Percentiles rank a stretch among this genome's conserved stretches.
These are phyloP conservation scores for Brassica hybrid DNA, from an alignment of 441 rosid species.

Conservation along the genomic window DNA sequence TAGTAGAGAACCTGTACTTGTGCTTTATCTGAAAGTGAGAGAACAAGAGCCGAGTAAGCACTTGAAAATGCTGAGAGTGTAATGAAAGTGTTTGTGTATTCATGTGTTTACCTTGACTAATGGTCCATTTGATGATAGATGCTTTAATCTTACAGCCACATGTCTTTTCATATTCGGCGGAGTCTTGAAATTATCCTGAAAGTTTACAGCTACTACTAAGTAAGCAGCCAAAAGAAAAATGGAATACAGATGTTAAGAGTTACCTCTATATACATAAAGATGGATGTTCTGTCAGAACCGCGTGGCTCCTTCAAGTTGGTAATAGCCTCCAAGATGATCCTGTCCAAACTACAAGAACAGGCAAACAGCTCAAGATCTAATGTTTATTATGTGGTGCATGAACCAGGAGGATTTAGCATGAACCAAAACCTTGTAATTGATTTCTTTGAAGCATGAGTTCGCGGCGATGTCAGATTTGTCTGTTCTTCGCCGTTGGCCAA, in stretches of 20 bases:
- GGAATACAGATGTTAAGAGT: constrained; percentile 9
- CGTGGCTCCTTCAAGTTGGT: constrained; percentile 73
- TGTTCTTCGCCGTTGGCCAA: constrained; percentile 42
- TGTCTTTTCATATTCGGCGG: constrained; percentile 72
- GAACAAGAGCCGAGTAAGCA: constrained; percentile 31
- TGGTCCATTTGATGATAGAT: constrained; percentile 70
- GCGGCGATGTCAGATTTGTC: constrained; percentile 49
- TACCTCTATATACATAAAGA: constrained; percentile 81
- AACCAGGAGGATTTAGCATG: constrained; percentile 11
- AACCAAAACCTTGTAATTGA: constrained; percentile 61
- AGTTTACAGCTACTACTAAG: constrained; percentile 15
- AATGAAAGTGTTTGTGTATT: too few relatives aligned
- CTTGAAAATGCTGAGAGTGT: too few relatives aligned
- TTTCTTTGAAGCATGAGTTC: constrained; percentile 52
- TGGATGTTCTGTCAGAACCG: constrained; percentile 82
- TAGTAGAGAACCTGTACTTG: constrained; percentile 52
- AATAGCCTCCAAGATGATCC: constrained; percentile 75
- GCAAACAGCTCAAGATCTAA: constrained; percentile 13
- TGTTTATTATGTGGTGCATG: constrained; percentile 3
- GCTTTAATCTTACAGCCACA: constrained; percentile 72
- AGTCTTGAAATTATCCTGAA: constrained; percentile 66
- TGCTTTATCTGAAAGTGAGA: constrained; percentile 57
- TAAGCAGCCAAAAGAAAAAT: constrained; percentile 1
- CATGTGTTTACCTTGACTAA: constrained; percentile 63
- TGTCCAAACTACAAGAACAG: constrained; percentile 66